Evolutionary conservation across 495 filamentous ascomycete genomes (phyloP).

Genomic region (Talaromyces borbonicus): DNA sequence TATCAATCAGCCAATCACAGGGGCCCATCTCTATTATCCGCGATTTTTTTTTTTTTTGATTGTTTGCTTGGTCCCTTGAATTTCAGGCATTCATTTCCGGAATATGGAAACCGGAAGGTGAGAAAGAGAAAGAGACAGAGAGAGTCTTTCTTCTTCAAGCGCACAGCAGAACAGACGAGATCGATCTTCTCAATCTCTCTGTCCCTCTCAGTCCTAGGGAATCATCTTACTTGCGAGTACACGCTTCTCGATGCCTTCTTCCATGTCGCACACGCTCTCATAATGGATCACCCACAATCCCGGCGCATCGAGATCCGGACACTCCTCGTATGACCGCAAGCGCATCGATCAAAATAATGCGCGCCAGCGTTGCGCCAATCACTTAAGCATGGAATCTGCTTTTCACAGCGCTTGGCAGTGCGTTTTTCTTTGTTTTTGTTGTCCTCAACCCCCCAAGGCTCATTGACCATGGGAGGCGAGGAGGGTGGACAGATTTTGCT

Average conservation of each 20-base stretch:
- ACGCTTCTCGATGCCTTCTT: neutral
- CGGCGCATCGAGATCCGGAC: constrained; percentile 29
- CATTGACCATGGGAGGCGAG: too few species aligned
- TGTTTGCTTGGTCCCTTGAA: too few species aligned
- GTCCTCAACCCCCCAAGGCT: too few species aligned
- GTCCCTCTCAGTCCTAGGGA: too few species aligned
- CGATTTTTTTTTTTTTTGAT: too few species aligned
- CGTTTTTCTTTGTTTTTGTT: constrained; percentile 21
- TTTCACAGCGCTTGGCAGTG: constrained; percentile 43
- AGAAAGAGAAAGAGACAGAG: too few species aligned
- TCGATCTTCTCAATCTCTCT: too few species aligned
- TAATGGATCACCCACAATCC: constrained; percentile 35
- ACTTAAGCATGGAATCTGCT: constrained; percentile 37
- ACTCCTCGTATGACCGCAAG: constrained; percentile 46
- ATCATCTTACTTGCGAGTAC: neutral
- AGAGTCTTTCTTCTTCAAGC: too few species aligned
- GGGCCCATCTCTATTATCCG: too few species aligned
- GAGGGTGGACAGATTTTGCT: constrained; percentile 6
- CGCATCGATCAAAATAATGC: constrained; percentile 41
- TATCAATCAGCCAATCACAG: constrained; percentile 1
- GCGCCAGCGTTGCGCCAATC: constrained; percentile 15
- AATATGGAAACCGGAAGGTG: too few species aligned
- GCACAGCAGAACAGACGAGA: too few species aligned
- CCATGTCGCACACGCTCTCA: constrained; percentile 14
- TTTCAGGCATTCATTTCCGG: too few species aligned